Percentiles rank a stretch among this genome's conserved stretches.
Evolutionary conservation across 331 rosid species (phyloP).

Genomic region (Quercus lobata): DNA sequence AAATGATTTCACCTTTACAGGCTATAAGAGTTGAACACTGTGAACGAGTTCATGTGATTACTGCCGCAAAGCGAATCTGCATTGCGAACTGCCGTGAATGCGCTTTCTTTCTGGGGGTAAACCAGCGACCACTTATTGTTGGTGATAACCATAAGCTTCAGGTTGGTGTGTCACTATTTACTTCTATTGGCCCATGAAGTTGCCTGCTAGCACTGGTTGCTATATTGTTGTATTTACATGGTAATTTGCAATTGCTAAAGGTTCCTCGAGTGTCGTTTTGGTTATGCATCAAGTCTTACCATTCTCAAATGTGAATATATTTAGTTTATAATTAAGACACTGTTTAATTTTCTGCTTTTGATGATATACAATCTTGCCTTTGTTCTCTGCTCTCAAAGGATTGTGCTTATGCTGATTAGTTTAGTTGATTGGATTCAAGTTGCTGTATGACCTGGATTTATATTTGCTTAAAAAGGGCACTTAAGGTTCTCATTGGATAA

Average conservation of each 20-base stretch:
- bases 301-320: background rate
- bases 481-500: background rate
- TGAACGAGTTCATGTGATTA: conserved; percentile 95
- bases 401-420: background rate
- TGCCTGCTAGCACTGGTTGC: background rate
- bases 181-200: conserved; percentile 11
- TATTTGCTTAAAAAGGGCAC: background rate
- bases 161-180: conserved; percentile 40
- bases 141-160: conserved; percentile 99
- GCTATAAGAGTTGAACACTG: conserved; percentile 97
- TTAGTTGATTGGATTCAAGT: background rate
- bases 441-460: background rate
- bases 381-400: background rate
- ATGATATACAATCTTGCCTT: background rate
- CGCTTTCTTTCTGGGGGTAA: conserved; percentile 90
- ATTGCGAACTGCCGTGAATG: conserved; percentile 99
- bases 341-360: background rate
- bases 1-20: conserved; percentile 44
- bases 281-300: background rate
- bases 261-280: background rate
- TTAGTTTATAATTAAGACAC: too few relatives aligned
- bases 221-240: background rate
- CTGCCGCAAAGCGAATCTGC: conserved; percentile 85
- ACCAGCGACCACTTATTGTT: conserved; percentile 89
- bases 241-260: background rate